Conservation (phyloP, 768 basidiomycete genomes). For the Sistotremastrum suecicum region DNA sequence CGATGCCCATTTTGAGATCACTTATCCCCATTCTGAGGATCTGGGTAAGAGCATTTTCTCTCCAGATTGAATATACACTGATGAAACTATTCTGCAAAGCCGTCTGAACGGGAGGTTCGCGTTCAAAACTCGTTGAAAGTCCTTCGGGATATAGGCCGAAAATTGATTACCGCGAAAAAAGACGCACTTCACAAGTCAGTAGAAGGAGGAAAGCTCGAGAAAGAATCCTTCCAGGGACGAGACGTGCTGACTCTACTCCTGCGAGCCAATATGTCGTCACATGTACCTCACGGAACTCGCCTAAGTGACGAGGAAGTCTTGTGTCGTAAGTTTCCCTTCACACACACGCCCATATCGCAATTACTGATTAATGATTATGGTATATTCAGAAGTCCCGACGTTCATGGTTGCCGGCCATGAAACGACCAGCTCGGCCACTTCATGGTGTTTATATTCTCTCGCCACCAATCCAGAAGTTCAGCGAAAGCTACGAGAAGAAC, state of each 20-base stretch:
- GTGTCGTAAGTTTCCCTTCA: constrained; percentile 11
- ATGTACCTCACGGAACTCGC: constrained; percentile 12
- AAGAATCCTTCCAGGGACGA: constrained; percentile 9
- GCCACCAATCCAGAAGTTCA: constrained; percentile 32
- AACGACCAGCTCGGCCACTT: constrained; percentile 40
- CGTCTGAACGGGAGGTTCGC: no score
- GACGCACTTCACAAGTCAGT: no score
- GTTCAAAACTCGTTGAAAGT: no score
- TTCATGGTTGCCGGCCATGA: constrained; percentile 57
- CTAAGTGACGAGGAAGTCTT: constrained; percentile 19
- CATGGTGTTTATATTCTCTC: constrained; percentile 51
- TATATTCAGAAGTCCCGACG: constrained; percentile 45
- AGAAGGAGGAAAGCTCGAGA: not conserved
- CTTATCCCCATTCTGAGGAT: constrained; percentile 43
- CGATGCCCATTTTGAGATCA: constrained; percentile 36
- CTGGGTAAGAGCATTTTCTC: constrained; percentile 28
- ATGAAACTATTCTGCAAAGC: no score
- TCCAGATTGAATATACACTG: not conserved
- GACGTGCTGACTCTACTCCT: constrained; percentile 17
- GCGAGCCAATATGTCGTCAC: constrained; percentile 17
- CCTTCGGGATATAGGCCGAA: no score
- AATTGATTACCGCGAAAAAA: no score
- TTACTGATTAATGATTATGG: not conserved
- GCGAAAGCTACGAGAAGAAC: constrained; percentile 29
- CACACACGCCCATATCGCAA: no score